Percentiles rank a stretch among this genome's conserved stretches.
Conservation (phyloP, 352 stramenopile species). For the Globisporangium yorkense region DNA sequence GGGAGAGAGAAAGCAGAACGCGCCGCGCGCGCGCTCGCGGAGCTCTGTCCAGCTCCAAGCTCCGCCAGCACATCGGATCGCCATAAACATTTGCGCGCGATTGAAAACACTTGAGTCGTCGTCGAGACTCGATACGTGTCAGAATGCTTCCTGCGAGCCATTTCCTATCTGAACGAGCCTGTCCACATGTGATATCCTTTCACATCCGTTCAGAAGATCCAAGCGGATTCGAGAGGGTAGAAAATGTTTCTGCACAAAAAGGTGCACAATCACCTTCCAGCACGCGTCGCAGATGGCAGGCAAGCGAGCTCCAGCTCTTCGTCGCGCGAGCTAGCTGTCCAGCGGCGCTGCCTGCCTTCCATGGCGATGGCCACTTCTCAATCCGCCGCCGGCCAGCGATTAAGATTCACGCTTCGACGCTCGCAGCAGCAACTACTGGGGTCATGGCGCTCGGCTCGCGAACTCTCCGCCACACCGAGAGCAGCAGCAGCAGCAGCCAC, state of each 20-base stretch:
- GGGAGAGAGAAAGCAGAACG: constrained; percentile 1
- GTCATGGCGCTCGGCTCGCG: not conserved
- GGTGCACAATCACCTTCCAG: not conserved
- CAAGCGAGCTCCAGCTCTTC: no score
- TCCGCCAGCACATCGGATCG: no score
- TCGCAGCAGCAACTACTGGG: not conserved
- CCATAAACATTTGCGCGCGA: no score
- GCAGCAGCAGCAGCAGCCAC: not conserved
- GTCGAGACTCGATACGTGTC: no score
- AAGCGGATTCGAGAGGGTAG: no score
- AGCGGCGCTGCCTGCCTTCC: not conserved
- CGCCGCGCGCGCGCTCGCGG: not conserved
- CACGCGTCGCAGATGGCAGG: not conserved
- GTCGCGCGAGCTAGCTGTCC: not conserved
- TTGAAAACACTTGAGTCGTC: no score
- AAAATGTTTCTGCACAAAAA: not conserved
- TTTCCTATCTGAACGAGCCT: not conserved
- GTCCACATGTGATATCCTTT: not conserved
- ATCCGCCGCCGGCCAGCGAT: not conserved
- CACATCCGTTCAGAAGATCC: no score
- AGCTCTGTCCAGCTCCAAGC: not conserved
- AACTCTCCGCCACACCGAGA: constrained; percentile 5
- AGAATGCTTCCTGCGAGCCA: no score
- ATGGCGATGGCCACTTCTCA: not conserved
- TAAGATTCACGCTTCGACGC: no score